Conservation (phyloP, 768 basidiomycete genomes). For the Suillus weaverae region DNA sequence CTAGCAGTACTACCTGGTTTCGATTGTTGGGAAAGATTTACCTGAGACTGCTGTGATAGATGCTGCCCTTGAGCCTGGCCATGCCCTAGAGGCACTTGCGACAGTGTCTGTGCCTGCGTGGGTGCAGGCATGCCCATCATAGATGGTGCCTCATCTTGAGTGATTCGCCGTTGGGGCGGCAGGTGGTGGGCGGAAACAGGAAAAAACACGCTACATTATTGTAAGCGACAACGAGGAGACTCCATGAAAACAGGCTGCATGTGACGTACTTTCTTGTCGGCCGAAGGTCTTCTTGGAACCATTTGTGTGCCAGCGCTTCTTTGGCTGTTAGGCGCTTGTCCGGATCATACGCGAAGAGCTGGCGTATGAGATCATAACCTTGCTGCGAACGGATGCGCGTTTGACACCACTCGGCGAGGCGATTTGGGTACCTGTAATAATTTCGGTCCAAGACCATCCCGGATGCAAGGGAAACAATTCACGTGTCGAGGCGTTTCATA, state of each 20-base stretch:
- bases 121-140: conserved; percentile 70
- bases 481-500: conserved; percentile 79
- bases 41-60: conserved; percentile 28
- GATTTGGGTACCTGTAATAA: conserved; percentile 54
- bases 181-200: conserved; percentile 60
- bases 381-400: conserved; percentile 55
- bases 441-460: conserved; percentile 12
- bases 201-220: conserved; percentile 67
- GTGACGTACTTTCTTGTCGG: conserved; percentile 79
- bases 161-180: conserved; percentile 86
- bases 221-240: neutral
- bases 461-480: conserved; percentile 24
- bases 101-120: conserved; percentile 42
- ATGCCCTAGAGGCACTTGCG: conserved; percentile 45
- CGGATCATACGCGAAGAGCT: conserved; percentile 90
- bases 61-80: conserved; percentile 48
- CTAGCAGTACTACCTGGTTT: conserved; percentile 64
- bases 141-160: conserved; percentile 88
- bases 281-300: conserved; percentile 90
- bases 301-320: conserved; percentile 79
- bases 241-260: conserved; percentile 1
- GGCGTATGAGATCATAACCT: conserved; percentile 82
- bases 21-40: conserved; percentile 28
- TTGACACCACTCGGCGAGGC: conserved; percentile 75
- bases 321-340: conserved; percentile 80